phyloP scores from a whole-genome alignment of 495 filamentous ascomycete species.

The Aspergillus mulundensis region DNA sequence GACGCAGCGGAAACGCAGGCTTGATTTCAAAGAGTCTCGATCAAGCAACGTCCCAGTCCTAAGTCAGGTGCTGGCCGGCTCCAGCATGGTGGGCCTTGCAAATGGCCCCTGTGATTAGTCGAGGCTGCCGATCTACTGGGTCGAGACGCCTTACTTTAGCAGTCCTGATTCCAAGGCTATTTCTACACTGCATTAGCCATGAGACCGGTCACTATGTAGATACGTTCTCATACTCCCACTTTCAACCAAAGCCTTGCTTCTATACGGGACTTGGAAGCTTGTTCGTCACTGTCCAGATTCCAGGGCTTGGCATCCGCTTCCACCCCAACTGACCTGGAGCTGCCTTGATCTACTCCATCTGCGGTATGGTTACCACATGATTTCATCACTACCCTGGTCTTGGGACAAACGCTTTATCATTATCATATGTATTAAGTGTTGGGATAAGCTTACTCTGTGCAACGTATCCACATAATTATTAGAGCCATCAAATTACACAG shows the following conservation, averaged over 20 bases:
- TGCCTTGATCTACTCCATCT: constrained; percentile 9
- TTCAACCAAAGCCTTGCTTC: too few species aligned
- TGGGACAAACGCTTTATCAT: neutral
- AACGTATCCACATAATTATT: neutral
- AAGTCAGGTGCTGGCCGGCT: constrained; percentile 4
- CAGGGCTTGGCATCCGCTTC: neutral
- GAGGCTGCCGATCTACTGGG: neutral
- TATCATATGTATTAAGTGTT: too few species aligned
- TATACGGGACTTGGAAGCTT: neutral
- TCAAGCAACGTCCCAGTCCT: neutral
- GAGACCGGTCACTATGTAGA: neutral
- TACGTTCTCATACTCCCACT: neutral
- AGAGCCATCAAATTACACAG: neutral
- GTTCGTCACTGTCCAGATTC: neutral
- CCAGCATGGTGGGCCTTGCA: neutral
- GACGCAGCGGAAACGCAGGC: constrained; percentile 5
- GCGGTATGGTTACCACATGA: constrained; percentile 31
- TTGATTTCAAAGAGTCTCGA: constrained; percentile 10
- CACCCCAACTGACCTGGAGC: constrained; percentile 10
- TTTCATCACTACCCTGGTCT: constrained; percentile 29
- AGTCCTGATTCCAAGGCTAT: neutral
- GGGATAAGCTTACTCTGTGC: neutral
- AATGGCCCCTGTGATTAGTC: neutral
- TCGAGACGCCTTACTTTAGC: neutral
- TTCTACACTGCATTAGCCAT: neutral